Base-by-base conservation (phyloP, 805 yeast genomes). In the Yarrowia deformans region DNA sequence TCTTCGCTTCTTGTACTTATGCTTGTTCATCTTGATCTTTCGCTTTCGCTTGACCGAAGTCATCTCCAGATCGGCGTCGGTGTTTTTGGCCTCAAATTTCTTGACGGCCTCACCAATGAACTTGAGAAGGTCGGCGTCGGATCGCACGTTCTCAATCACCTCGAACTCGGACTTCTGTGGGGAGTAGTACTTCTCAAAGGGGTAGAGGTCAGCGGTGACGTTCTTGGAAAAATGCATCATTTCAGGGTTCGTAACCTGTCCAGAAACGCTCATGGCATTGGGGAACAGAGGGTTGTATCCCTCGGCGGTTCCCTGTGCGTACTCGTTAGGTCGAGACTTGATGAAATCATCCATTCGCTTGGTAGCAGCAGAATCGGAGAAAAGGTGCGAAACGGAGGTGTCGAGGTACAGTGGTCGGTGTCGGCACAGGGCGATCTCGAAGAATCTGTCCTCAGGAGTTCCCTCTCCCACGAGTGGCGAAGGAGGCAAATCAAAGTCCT, bases 1-100 rank as follows among this genome's bases (percentile, higher is more conserved):
- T 87, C 98, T 90, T 86, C 98, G 90, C 89, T 95, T 95, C 83
- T 95, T 90, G 79, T 92, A 84, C 84, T 95, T 95, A 81, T 95
- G 99, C 78, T 93, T 91, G 87, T 94, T 95, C 98, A 95, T 95
- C 85, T 93, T 94, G 79, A 91, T 87, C 81, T 91, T 87, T 82
- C 99, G 88, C 77, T 81, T 81, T 63, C 84, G 77, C 72, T 77
- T 76, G 46, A 81, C 84, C 58, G 80, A 75, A 23, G 82, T 79
- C 32, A 72, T 73, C 40, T 68, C 66, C 58, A 71, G 37, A 8
- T 35, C 69, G 7, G 60, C 63, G 8, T 42, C 52, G 6, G 52
- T 18, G 42, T 34, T 19, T 52, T 60, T 60, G 66, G 66, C 66
- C 66, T 60, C 66, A 34, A 43, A 60, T 32, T 49, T 63, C 56